A percentile compares a stretch with the other conserved stretches of the same genome.
Evolutionary conservation across 2,329 filamentous ascomycete species (phyloP).

Genomic region (Falciphora oryzae): DNA sequence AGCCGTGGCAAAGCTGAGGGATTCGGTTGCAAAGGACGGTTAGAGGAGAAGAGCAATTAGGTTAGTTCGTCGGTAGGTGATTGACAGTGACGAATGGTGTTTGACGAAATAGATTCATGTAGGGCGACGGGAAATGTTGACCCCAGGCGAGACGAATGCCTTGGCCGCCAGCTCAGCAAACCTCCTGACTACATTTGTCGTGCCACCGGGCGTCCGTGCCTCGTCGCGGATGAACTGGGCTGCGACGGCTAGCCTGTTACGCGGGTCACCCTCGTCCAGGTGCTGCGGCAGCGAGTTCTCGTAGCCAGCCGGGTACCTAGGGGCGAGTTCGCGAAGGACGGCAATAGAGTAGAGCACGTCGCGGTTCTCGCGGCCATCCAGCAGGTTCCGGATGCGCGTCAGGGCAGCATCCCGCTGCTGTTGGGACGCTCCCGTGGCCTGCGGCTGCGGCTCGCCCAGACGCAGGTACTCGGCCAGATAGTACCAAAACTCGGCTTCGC

Average conservation of each 20-base stretch:
- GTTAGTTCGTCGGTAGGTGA: background rate
- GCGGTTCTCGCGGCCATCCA: slow-evolving; percentile 78
- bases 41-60: background rate
- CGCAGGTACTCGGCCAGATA: slow-evolving; percentile 66
- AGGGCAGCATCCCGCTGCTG: slow-evolving; percentile 58
- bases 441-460: slow-evolving; percentile 47
- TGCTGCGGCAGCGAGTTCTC: slow-evolving; percentile 51
- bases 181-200: slow-evolving; percentile 66
- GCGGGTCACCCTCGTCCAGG: slow-evolving; percentile 60
- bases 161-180: slow-evolving; percentile 61
- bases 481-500: slow-evolving; percentile 79
- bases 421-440: slow-evolving; percentile 26
- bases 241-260: slow-evolving; percentile 61
- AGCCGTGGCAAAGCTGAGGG: background rate
- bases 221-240: slow-evolving; percentile 65
- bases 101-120: slow-evolving; percentile 33
- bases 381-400: slow-evolving; percentile 57
- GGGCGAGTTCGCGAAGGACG: slow-evolving; percentile 68
- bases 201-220: slow-evolving; percentile 58
- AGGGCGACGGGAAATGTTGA: slow-evolving; percentile 32
- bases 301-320: slow-evolving; percentile 54
- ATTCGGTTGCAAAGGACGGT: background rate
- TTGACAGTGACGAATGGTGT: background rate
- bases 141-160: slow-evolving; percentile 50
- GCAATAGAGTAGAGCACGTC: slow-evolving; percentile 89